Evolutionary conservation across 2,329 filamentous ascomycete species (phyloP).

Genomic region (Cercospora berteroae): DNA sequence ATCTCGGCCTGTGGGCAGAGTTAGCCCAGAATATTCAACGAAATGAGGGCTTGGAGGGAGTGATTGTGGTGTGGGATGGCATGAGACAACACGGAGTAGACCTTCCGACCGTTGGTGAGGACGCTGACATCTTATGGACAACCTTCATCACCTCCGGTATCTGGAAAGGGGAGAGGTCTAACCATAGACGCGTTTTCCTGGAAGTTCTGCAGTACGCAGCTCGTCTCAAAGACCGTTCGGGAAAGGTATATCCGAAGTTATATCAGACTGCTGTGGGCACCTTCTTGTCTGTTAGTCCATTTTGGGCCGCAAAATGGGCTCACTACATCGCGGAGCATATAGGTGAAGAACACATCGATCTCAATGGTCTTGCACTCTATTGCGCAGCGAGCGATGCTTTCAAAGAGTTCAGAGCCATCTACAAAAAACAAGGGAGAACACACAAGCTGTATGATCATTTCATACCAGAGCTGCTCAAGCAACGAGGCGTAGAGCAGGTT

Average conservation of each 20-base stretch:
- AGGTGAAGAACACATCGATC: conserved; percentile 34
- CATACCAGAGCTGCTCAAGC: conserved; percentile 38
- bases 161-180: not conserved
- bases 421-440: conserved; percentile 37
- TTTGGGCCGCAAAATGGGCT: conserved; percentile 35
- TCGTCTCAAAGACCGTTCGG: conserved; percentile 4
- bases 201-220: conserved; percentile 11
- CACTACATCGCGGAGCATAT: conserved; percentile 36
- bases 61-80: conserved; percentile 46
- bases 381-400: conserved; percentile 22
- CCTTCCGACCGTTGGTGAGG: conserved; percentile 42
- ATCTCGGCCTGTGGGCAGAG: conserved; percentile 43
- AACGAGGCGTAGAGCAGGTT: conserved; percentile 29
- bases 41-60: conserved; percentile 43
- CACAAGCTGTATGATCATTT: conserved; percentile 45
- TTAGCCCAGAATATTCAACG: conserved; percentile 44
- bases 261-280: conserved; percentile 38
- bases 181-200: not conserved
- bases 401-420: conserved; percentile 38
- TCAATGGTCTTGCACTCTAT: conserved; percentile 26
- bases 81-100: conserved; percentile 39
- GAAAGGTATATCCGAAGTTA: not conserved
- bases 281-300: conserved; percentile 35
- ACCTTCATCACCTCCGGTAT: conserved; percentile 45
- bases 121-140: conserved; percentile 48